These are phyloP conservation scores for Hypoxylon sp. DNA, from an alignment of 2,329 filamentous ascomycete genomes.

Conservation along the genomic window DNA sequence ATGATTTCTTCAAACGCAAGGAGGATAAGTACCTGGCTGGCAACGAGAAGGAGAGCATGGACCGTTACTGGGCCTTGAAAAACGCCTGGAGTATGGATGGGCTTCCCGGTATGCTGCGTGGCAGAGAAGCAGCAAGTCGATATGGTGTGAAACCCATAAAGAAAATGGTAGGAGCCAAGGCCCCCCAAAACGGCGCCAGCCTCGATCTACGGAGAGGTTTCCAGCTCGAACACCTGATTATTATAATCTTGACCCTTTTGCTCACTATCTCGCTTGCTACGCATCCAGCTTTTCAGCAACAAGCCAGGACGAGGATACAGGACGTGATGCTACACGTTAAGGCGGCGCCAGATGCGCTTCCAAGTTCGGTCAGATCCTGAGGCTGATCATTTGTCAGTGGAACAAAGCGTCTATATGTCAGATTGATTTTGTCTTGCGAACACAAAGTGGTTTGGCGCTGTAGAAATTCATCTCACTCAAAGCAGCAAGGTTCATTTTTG, in stretches of 20 bases:
- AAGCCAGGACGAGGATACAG: conserved; percentile 47
- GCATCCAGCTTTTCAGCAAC: conserved; percentile 49
- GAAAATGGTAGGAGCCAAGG: conserved; percentile 59
- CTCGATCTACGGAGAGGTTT: conserved; percentile 22
- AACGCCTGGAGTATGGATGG: conserved; percentile 60
- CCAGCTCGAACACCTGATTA: conserved; percentile 37
- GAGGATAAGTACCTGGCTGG: conserved; percentile 53
- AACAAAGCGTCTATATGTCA: neutral
- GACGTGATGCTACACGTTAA: conserved; percentile 39
- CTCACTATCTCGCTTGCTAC: conserved; percentile 49
- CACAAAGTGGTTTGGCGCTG: neutral
- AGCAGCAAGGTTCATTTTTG: too few relatives aligned
- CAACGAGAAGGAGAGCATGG: conserved; percentile 57
- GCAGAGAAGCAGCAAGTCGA: neutral
- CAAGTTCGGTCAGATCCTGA: conserved; percentile 35
- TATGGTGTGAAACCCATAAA: conserved; percentile 49
- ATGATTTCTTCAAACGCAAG: conserved; percentile 55
- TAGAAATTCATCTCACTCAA: too few relatives aligned
- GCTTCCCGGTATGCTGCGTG: conserved; percentile 54
- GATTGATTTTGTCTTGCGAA: neutral
- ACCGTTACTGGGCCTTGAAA: conserved; percentile 60
- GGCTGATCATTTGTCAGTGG: neutral
- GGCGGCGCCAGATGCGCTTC: conserved; percentile 29
- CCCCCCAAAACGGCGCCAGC: conserved; percentile 47
- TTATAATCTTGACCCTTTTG: conserved; percentile 36